A percentile compares a stretch with the other conserved stretches of the same genome.
Evolutionary conservation across 164 flowering plant genomes (phyloP).

Genomic region (Annona cherimola): DNA sequence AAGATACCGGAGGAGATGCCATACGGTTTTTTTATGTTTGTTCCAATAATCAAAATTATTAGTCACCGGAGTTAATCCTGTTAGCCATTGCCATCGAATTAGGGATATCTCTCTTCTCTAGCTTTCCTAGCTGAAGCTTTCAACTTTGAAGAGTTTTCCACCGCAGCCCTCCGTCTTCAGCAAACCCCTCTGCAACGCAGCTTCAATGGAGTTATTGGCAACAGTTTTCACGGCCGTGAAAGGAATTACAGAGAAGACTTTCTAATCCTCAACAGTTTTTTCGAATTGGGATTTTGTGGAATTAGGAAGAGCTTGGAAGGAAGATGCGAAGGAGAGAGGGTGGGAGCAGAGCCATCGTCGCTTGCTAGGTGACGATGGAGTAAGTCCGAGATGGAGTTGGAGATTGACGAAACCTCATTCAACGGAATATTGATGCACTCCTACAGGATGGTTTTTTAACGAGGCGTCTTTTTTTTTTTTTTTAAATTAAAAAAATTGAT

Average conservation of each 20-base stretch:
- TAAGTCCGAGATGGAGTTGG: not conserved
- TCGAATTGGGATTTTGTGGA: not conserved
- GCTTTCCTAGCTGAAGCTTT: slow-evolving; percentile 54
- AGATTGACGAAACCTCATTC: too few species aligned
- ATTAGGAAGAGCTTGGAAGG: not conserved
- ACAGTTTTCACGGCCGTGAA: slow-evolving; percentile 93
- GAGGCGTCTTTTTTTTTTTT: too few species aligned
- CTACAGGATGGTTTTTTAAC: too few species aligned
- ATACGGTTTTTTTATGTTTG: too few species aligned
- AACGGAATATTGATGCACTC: too few species aligned
- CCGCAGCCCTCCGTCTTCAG: slow-evolving; percentile 47
- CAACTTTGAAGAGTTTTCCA: slow-evolving; percentile 45
- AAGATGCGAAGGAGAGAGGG: slow-evolving; percentile 2
- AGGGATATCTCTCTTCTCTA: slow-evolving; percentile 56
- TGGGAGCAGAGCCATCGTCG: slow-evolving; percentile 6
- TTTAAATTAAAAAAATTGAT: too few species aligned
- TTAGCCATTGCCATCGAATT: too few species aligned
- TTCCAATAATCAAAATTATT: too few species aligned
- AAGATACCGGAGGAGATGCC: too few species aligned
- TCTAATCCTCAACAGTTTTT: not conserved
- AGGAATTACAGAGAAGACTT: slow-evolving; percentile 84
- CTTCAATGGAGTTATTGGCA: slow-evolving; percentile 83
- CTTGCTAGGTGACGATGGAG: not conserved
- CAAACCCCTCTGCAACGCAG: slow-evolving; percentile 59
- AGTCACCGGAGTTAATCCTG: too few species aligned